Evolutionary conservation across 164 flowering plant genomes (phyloP).

Genomic region (Warburgia ugandensis): DNA sequence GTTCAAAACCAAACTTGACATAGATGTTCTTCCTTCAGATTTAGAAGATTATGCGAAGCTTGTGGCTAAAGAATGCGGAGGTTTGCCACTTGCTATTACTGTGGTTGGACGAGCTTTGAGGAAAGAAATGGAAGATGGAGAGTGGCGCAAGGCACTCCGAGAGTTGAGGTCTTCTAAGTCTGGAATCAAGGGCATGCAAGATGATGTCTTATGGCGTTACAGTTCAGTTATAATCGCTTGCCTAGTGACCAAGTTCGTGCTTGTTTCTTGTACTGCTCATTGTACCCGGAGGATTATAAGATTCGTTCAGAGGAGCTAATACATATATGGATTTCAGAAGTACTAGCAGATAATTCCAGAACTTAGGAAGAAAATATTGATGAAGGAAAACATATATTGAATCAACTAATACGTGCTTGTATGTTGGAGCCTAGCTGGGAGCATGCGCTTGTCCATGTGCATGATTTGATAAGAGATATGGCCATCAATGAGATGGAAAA

Average conservation of each 20-base stretch:
- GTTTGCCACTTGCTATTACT: constrained; percentile 10
- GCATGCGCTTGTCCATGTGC: constrained; percentile 23
- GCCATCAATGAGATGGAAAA: constrained; percentile 9
- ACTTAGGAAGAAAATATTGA: constrained; percentile 11
- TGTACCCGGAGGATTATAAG: constrained; percentile 11
- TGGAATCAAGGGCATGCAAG: constrained; percentile 5
- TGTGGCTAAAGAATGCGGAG: constrained; percentile 8
- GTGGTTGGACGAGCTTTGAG: constrained; percentile 12
- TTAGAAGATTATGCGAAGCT: constrained; percentile 3
- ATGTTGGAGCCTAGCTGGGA: constrained; percentile 10
- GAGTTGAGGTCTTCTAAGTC: constrained; percentile 1
- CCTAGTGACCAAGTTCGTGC: not conserved
- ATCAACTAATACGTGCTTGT: constrained; percentile 12
- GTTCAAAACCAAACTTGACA: constrained; percentile 4
- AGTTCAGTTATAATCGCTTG: constrained; percentile 7
- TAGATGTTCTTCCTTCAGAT: not conserved
- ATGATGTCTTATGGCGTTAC: constrained; percentile 3
- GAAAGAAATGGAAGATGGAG: not conserved
- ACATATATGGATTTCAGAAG: constrained; percentile 14
- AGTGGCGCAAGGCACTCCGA: constrained; percentile 10
- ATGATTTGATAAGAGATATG: constrained; percentile 33
- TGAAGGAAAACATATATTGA: constrained; percentile 19
- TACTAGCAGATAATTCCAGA: constrained; percentile 9
- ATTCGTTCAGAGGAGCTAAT: constrained; percentile 9
- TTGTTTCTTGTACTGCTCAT: constrained; percentile 12